These are phyloP conservation scores for Candida namnaoensis DNA, from an alignment of 805 yeast genomes.

Conservation along the genomic window DNA sequence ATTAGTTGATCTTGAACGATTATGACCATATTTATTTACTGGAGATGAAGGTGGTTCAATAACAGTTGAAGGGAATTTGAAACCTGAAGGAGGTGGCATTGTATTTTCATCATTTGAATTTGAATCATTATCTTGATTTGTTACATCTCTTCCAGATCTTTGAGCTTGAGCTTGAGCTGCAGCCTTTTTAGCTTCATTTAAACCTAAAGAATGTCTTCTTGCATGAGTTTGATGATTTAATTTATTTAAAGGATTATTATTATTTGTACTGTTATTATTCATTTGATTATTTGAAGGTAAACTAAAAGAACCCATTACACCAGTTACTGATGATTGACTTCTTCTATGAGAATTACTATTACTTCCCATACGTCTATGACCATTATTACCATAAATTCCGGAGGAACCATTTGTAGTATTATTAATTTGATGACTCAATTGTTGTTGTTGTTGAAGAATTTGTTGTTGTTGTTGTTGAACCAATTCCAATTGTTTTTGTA, in stretches of 20 bases:
- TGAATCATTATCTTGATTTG: conserved; percentile 9
- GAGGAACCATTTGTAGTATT: conserved; percentile 2
- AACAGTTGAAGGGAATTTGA: conserved; percentile 47
- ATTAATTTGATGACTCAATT: conserved; percentile 21
- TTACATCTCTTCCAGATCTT: conserved; percentile 26
- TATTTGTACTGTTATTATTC: background rate
- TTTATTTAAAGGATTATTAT: conserved; percentile 18
- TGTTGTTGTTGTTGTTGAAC: conserved; percentile 93
- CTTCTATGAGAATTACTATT: conserved; percentile 29
- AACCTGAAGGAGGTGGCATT: conserved; percentile 25
- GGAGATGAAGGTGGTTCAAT: conserved; percentile 21
- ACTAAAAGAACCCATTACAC: conserved; percentile 23
- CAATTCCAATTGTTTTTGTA: conserved; percentile 87
- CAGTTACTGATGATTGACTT: conserved; percentile 34
- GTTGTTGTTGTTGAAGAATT: conserved; percentile 33
- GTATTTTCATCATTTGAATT: conserved; percentile 7
- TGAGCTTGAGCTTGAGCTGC: conserved; percentile 90
- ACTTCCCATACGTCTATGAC: conserved; percentile 4
- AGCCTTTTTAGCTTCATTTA: conserved; percentile 89
- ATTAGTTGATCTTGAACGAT: background rate
- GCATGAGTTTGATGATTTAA: conserved; percentile 48
- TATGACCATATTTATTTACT: background rate
- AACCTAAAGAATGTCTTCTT: conserved; percentile 87
- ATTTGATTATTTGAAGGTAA: conserved; percentile 4
- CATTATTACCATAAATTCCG: background rate